These are phyloP conservation scores for Eutypella sp. DNA, from an alignment of 2,329 filamentous ascomycete genomes.

Conservation along the genomic window DNA sequence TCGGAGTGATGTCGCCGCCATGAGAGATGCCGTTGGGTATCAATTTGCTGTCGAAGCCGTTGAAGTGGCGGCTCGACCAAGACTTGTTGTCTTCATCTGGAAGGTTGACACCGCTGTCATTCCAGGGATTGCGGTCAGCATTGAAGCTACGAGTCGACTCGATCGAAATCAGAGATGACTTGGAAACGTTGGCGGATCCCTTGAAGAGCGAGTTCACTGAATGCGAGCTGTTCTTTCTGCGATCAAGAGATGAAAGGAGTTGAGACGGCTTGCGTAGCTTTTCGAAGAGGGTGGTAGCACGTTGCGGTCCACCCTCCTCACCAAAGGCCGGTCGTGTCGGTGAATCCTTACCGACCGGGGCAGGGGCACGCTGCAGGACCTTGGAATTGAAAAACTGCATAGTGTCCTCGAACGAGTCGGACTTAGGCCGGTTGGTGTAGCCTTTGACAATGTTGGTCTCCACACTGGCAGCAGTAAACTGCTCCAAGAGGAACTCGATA, in stretches of 20 bases:
- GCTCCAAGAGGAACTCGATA: slow-evolving; percentile 85
- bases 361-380: slow-evolving; percentile 85
- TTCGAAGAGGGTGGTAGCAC: slow-evolving; percentile 77
- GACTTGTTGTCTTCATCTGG: slow-evolving; percentile 74
- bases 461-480: slow-evolving; percentile 83
- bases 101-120: slow-evolving; percentile 93
- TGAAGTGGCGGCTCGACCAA: slow-evolving; percentile 59
- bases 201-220: slow-evolving; percentile 89
- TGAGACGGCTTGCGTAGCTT: slow-evolving; percentile 92
- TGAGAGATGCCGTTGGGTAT: slow-evolving; percentile 54
- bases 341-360: slow-evolving; percentile 76
- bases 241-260: slow-evolving; percentile 74
- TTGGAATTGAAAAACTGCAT: slow-evolving; percentile 97
- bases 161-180: slow-evolving; percentile 91
- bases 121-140: slow-evolving; percentile 95
- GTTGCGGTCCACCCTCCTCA: slow-evolving; percentile 74
- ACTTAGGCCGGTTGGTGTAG: slow-evolving; percentile 95
- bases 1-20: slow-evolving; percentile 76
- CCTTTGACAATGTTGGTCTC: slow-evolving; percentile 84
- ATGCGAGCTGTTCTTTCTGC: slow-evolving; percentile 89
- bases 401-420: slow-evolving; percentile 96
- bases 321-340: slow-evolving; percentile 81
- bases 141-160: slow-evolving; percentile 88
- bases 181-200: slow-evolving; percentile 83
- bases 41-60: slow-evolving; percentile 60